Percentiles rank a stretch among this genome's conserved stretches.
These are phyloP conservation scores for Tetrahymena borealis DNA, from an alignment of 73 alveolate genomes.

Conservation along the genomic window DNA sequence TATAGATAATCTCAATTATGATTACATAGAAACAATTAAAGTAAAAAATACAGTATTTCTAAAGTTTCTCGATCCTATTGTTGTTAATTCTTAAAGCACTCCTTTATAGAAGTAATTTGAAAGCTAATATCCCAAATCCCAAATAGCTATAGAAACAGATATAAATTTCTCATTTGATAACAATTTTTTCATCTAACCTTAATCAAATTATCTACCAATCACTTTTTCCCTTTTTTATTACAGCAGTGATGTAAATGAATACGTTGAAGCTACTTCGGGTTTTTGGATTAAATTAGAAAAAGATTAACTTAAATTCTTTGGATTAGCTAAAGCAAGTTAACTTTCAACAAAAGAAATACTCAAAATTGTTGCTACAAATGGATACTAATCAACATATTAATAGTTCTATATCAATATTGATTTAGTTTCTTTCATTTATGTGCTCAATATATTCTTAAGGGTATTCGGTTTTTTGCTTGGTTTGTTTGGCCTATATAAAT, in stretches of 20 bases:
- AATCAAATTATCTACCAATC: not conserved
- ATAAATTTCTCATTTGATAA: not conserved
- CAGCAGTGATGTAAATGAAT: not conserved
- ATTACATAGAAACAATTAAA: not conserved
- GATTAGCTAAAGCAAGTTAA: not conserved
- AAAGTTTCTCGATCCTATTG: not conserved
- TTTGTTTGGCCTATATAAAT: not conserved
- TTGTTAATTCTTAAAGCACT: not conserved
- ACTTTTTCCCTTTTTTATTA: not conserved
- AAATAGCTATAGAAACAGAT: not conserved
- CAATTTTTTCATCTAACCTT: not conserved
- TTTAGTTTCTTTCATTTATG: not conserved
- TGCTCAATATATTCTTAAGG: not conserved
- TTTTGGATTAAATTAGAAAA: not conserved
- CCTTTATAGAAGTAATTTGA: not conserved
- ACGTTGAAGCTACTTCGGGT: not conserved
- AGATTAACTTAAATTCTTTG: not conserved
- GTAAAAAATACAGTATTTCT: not conserved
- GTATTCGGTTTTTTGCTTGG: not conserved
- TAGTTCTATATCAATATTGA: not conserved
- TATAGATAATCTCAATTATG: not conserved
- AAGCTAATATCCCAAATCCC: not conserved
- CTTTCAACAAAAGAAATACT: not conserved
- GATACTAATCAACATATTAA: not conserved
- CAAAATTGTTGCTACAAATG: not conserved